Conservation (phyloP, 192 early-diverging fungal species). For the Chytriomyces confervae region DNA sequence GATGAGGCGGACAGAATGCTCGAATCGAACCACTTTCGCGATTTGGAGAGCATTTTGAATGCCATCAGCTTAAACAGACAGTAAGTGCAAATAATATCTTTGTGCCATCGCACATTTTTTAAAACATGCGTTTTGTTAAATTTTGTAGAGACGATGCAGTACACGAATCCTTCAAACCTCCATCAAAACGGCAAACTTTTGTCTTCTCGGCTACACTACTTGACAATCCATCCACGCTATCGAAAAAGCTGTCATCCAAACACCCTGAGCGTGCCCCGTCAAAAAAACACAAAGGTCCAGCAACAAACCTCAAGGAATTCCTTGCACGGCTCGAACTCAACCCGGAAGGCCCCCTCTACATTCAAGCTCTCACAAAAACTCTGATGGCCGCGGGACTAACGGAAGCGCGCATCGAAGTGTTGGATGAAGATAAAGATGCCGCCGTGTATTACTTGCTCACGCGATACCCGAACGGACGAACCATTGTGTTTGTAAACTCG, state of each 20-base stretch:
- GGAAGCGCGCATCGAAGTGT: slow-evolving; percentile 88
- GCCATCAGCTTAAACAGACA: slow-evolving; percentile 30
- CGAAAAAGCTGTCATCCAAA: slow-evolving; percentile 23
- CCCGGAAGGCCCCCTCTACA: slow-evolving; percentile 64
- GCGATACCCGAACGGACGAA: slow-evolving; percentile 81
- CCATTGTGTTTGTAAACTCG: slow-evolving; percentile 94
- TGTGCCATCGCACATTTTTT: not conserved
- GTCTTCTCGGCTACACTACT: slow-evolving; percentile 91
- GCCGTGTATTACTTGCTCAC: slow-evolving; percentile 85
- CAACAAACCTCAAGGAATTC: slow-evolving; percentile 72
- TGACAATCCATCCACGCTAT: slow-evolving; percentile 12
- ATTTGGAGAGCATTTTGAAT: slow-evolving; percentile 75
- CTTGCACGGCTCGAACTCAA: slow-evolving; percentile 16
- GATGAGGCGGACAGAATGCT: slow-evolving; percentile 97
- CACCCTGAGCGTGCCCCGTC: slow-evolving; percentile 28
- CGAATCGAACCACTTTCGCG: slow-evolving; percentile 89
- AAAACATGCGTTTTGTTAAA: not conserved
- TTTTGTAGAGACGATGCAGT: not conserved
- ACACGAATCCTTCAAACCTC: slow-evolving; percentile 3
- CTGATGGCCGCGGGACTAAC: slow-evolving; percentile 73
- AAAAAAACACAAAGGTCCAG: slow-evolving; percentile 14
- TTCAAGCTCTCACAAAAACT: slow-evolving; percentile 73
- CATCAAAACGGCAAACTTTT: slow-evolving; percentile 75
- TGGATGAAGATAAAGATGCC: slow-evolving; percentile 76
- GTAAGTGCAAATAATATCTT: not conserved